phyloP scores from a whole-genome alignment of 345 rosid genomes.

The Eutrema heterophyllum region DNA sequence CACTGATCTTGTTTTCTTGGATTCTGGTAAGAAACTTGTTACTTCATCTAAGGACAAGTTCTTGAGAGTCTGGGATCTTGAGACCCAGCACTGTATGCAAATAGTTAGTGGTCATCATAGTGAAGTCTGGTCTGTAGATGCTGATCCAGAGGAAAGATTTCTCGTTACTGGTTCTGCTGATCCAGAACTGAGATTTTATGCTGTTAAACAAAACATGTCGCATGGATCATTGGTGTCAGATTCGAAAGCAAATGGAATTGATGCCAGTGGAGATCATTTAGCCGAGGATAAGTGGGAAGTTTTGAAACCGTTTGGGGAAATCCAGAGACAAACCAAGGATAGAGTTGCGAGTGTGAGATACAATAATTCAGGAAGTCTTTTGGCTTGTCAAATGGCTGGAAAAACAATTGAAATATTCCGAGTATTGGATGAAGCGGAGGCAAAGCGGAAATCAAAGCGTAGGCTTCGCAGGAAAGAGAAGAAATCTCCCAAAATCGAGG shows the following conservation, averaged over 20 bases:
- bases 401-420: slow-evolving; percentile 70
- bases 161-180: slow-evolving; percentile 92
- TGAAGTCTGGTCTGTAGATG: slow-evolving; percentile 94
- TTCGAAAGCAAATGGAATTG: slow-evolving; percentile 29
- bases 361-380: slow-evolving; percentile 62
- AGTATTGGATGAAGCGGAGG: slow-evolving; percentile 73
- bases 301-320: slow-evolving; percentile 68
- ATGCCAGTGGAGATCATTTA: slow-evolving; percentile 34
- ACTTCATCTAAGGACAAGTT: slow-evolving; percentile 92
- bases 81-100: slow-evolving; percentile 92
- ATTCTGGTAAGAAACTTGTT: slow-evolving; percentile 79
- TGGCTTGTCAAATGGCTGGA: slow-evolving; percentile 93
- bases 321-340: slow-evolving; percentile 82
- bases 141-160: slow-evolving; percentile 74
- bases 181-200: slow-evolving; percentile 70
- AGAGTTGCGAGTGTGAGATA: slow-evolving; percentile 78
- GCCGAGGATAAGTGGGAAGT: slow-evolving; percentile 69
- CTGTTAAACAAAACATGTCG: slow-evolving; percentile 42
- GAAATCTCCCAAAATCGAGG: slow-evolving; percentile 53
- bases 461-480: slow-evolving; percentile 88
- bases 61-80: slow-evolving; percentile 98
- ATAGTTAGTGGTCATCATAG: slow-evolving; percentile 91
- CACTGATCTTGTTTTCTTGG: slow-evolving; percentile 86
- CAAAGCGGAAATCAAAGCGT: slow-evolving; percentile 81
- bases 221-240: slow-evolving; percentile 25